phyloP scores from a whole-genome alignment of 1,284 basidiomycete genomes.

The Phaffia rhodozyma region DNA sequence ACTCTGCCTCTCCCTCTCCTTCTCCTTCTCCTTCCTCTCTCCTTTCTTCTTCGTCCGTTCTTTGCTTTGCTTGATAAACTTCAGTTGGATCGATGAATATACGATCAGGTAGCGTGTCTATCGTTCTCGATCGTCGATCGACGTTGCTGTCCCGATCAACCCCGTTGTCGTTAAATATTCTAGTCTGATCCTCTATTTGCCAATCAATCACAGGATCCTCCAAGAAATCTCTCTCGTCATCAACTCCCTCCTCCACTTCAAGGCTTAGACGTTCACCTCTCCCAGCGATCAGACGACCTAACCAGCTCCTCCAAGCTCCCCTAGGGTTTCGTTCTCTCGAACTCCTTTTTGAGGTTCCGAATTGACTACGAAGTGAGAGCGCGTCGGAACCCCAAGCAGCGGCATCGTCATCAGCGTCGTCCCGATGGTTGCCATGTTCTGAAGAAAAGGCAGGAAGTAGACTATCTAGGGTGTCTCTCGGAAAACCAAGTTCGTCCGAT shows the following conservation, averaged over 20 bases:
- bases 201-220: too few relatives aligned
- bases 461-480: too few relatives aligned
- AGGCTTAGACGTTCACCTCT: background rate
- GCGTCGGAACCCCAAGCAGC: constrained; percentile 11
- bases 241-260: too few relatives aligned
- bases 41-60: background rate
- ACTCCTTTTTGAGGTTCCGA: background rate
- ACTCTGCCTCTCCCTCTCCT: constrained; percentile 60
- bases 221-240: too few relatives aligned
- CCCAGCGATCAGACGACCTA: background rate
- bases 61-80: background rate
- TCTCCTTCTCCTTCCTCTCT: background rate
- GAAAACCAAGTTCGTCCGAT: background rate
- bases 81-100: too few relatives aligned
- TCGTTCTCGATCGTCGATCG: too few relatives aligned
- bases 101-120: too few relatives aligned
- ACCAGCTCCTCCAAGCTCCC: background rate
- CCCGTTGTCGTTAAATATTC: too few relatives aligned
- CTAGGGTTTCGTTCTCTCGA: background rate
- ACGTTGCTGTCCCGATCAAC: too few relatives aligned
- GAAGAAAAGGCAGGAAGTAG: background rate
- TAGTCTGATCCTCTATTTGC: too few relatives aligned
- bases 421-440: background rate
- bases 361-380: background rate
- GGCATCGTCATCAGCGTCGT: background rate